Evolutionary conservation across 202 grass and related monocot genomes (phyloP).

Genomic region (Digitaria exilis): DNA sequence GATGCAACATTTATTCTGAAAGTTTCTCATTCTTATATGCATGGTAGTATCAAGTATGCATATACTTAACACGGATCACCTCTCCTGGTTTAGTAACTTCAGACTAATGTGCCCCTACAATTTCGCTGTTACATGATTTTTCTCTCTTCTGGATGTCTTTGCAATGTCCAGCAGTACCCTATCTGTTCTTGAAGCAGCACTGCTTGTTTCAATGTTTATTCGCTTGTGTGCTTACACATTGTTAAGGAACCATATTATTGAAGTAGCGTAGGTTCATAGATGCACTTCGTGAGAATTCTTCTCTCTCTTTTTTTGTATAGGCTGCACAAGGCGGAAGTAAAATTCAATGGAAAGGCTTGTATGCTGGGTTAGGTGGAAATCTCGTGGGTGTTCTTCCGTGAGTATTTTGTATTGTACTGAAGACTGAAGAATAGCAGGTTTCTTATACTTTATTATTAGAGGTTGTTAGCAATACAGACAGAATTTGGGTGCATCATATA

Average conservation of each 20-base stretch:
- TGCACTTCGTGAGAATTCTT: neutral
- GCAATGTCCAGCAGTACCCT: neutral
- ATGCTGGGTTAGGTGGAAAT: constrained; percentile 75
- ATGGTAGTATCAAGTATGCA: neutral
- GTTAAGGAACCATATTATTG: neutral
- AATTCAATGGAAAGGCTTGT: constrained; percentile 71
- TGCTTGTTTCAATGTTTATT: neutral
- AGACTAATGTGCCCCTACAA: neutral
- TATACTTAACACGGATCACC: neutral
- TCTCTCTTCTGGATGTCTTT: neutral
- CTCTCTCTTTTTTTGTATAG: constrained; percentile 27
- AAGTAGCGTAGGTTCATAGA: neutral
- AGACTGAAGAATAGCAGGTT: neutral
- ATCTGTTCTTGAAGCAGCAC: neutral
- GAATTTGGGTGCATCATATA: neutral
- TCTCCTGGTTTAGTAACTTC: neutral
- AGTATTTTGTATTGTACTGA: constrained; percentile 36
- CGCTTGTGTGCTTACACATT: neutral
- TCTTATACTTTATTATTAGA: neutral
- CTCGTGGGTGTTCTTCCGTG: constrained; percentile 77
- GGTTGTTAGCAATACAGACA: neutral
- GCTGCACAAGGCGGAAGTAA: constrained; percentile 64
- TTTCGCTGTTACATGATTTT: neutral
- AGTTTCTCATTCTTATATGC: neutral
- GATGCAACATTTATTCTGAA: neutral